phyloP scores from a whole-genome alignment of 2,329 filamentous ascomycete genomes.

The Penicillium capsulatum region DNA sequence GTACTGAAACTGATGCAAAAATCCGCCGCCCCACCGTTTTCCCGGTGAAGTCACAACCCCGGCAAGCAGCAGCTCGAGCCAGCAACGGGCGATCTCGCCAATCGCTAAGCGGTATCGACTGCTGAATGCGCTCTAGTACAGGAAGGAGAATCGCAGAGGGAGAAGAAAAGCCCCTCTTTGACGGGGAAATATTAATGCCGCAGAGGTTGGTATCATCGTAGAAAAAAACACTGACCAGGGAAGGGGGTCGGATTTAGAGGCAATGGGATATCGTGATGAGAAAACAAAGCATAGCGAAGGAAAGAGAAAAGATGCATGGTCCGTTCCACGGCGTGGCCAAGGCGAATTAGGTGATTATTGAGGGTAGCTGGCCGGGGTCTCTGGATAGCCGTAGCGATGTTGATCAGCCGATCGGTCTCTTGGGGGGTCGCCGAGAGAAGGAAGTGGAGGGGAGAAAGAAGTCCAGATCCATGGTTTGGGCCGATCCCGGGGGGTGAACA shows the following conservation, averaged over 20 bases:
- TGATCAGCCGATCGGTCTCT: constrained; percentile 25
- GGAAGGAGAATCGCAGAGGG: constrained; percentile 11
- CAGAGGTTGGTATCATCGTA: constrained; percentile 35
- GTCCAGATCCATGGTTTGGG: constrained; percentile 21
- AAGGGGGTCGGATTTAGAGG: constrained; percentile 23
- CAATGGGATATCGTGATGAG: constrained; percentile 35
- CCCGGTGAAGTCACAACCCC: constrained; percentile 10
- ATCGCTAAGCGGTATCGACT: no score
- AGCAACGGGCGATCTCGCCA: background rate
- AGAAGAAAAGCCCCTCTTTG: constrained; percentile 29
- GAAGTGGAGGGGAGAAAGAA: constrained; percentile 5
- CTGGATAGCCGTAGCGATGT: constrained; percentile 28
- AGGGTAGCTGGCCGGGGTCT: constrained; percentile 35
- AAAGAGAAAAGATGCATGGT: constrained; percentile 20
- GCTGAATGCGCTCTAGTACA: constrained; percentile 4
- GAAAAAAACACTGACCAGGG: constrained; percentile 23
- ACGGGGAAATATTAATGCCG: constrained; percentile 28
- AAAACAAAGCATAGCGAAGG: constrained; percentile 18
- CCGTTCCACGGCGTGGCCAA: constrained; percentile 18
- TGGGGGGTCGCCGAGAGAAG: constrained; percentile 10
- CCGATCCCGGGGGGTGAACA: constrained; percentile 1
- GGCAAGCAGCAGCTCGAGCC: constrained; percentile 8
- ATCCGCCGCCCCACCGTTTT: constrained; percentile 13
- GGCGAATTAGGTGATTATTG: constrained; percentile 31
- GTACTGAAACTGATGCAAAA: constrained; percentile 11